phyloP scores from a whole-genome alignment of 2,329 filamentous ascomycete genomes.

The Penicillium occitanis region DNA sequence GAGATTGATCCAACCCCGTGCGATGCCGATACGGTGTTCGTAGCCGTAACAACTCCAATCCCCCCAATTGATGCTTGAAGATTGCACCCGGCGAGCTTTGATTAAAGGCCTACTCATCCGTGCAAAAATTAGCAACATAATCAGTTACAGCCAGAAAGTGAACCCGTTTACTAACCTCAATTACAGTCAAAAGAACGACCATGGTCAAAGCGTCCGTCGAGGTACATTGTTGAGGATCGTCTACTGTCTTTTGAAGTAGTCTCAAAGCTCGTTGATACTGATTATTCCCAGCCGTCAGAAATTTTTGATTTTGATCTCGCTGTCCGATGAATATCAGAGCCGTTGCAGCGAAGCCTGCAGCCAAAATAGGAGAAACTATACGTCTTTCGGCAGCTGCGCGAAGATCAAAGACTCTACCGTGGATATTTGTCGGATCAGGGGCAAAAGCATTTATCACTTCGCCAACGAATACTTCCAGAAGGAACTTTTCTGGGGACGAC shows the following conservation, averaged over 20 bases:
- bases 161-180: conserved; percentile 25
- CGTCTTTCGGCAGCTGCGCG: conserved; percentile 29
- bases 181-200: conserved; percentile 29
- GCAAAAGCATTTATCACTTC: conserved; percentile 29
- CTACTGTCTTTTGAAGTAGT: conserved; percentile 25
- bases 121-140: neutral
- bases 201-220: conserved; percentile 29
- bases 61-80: conserved; percentile 30
- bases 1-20: conserved; percentile 28
- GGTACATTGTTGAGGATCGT: conserved; percentile 24
- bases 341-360: conserved; percentile 29
- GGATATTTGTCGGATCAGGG: conserved; percentile 21
- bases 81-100: conserved; percentile 29
- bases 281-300: conserved; percentile 26
- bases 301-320: conserved; percentile 24
- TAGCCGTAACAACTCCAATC: conserved; percentile 26
- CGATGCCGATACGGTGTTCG: conserved; percentile 30
- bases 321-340: conserved; percentile 28
- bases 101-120: conserved; percentile 27
- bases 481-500: conserved; percentile 23
- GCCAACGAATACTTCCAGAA: conserved; percentile 30
- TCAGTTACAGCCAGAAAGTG: neutral
- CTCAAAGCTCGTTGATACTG: conserved; percentile 26
- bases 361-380: conserved; percentile 28
- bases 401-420: conserved; percentile 27